Conservation (phyloP, 2,329 filamentous ascomycete genomes). For the Ustilaginoidea virens region DNA sequence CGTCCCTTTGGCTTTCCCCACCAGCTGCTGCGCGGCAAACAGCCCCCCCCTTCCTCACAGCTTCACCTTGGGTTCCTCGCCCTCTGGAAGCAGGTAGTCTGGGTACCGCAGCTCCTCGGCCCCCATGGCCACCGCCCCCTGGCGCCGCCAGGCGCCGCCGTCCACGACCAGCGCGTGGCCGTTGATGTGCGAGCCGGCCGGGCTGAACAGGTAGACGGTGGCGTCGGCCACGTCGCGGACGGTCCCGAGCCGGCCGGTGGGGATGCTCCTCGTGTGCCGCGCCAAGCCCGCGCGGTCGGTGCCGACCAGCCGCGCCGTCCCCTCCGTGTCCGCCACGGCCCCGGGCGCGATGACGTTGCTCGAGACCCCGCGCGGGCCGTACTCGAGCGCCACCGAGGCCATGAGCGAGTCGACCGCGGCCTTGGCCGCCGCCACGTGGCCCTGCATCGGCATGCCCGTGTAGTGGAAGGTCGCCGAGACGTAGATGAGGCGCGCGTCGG, state of each 20-base stretch:
- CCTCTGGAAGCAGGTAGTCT: constrained; percentile 23
- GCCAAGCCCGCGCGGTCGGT: constrained; percentile 16
- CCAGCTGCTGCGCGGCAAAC: no score
- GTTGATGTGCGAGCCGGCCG: constrained; percentile 74
- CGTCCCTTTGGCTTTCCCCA: no score
- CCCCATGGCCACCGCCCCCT: constrained; percentile 30
- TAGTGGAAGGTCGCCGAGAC: constrained; percentile 88
- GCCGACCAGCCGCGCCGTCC: constrained; percentile 47
- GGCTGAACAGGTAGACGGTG: constrained; percentile 76
- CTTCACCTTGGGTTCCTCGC: constrained; percentile 24
- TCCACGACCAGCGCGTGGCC: constrained; percentile 68
- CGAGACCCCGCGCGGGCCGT: constrained; percentile 73
- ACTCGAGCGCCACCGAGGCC: constrained; percentile 68
- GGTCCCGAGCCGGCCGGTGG: constrained; percentile 60
- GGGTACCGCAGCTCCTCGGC: constrained; percentile 36
- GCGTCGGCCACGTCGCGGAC: constrained; percentile 86
- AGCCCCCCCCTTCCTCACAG: no score
- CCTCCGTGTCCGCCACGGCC: constrained; percentile 73
- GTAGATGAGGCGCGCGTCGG: constrained; percentile 68
- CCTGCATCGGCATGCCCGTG: constrained; percentile 69
- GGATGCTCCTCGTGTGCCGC: constrained; percentile 35
- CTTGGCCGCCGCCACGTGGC: constrained; percentile 85
- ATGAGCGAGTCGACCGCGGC: constrained; percentile 78
- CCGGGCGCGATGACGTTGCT: constrained; percentile 84
- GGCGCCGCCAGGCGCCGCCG: constrained; percentile 40